A percentile compares a stretch with the other conserved stretches of the same genome.
Conservation (phyloP, 2,329 filamentous ascomycete species). For the Nothophoma quercina region DNA sequence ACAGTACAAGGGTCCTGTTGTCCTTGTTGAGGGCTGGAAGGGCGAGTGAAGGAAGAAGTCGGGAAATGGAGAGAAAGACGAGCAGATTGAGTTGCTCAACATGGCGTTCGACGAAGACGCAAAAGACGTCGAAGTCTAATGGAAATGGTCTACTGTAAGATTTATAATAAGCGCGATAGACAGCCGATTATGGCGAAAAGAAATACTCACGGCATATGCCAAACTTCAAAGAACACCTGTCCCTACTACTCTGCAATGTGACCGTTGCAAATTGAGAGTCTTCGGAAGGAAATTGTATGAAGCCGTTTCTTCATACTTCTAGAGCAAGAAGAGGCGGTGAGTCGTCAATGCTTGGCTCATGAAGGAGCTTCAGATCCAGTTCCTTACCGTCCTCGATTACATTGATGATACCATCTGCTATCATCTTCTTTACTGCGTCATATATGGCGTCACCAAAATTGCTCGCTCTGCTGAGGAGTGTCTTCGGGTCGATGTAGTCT, state of each 20-base stretch:
- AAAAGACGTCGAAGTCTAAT: no score
- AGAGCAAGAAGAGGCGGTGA: not conserved
- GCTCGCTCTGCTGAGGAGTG: conserved; percentile 21
- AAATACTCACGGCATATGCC: conserved; percentile 11
- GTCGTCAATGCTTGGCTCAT: not conserved
- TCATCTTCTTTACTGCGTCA: conserved; percentile 24
- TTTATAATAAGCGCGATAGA: conserved; percentile 7
- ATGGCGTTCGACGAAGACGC: not conserved
- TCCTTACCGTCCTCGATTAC: conserved; percentile 6
- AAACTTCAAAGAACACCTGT: not conserved
- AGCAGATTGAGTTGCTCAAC: conserved; percentile 6
- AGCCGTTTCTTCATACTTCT: not conserved
- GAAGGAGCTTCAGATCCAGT: not conserved
- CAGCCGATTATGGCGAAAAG: not conserved
- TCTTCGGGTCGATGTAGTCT: conserved; percentile 20
- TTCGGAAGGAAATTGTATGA: not conserved
- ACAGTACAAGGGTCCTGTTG: conserved; percentile 45
- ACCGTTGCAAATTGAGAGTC: not conserved
- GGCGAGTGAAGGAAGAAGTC: conserved; percentile 24
- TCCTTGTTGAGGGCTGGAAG: conserved; percentile 35
- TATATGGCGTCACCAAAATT: conserved; percentile 30
- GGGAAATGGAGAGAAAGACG: not conserved
- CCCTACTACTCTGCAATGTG: not conserved
- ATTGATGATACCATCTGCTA: conserved; percentile 19
- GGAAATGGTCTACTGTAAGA: conserved; percentile 9